These are phyloP conservation scores for Trichosporon sp. DNA, from an alignment of 1,284 basidiomycete genomes.

Conservation along the genomic window DNA sequence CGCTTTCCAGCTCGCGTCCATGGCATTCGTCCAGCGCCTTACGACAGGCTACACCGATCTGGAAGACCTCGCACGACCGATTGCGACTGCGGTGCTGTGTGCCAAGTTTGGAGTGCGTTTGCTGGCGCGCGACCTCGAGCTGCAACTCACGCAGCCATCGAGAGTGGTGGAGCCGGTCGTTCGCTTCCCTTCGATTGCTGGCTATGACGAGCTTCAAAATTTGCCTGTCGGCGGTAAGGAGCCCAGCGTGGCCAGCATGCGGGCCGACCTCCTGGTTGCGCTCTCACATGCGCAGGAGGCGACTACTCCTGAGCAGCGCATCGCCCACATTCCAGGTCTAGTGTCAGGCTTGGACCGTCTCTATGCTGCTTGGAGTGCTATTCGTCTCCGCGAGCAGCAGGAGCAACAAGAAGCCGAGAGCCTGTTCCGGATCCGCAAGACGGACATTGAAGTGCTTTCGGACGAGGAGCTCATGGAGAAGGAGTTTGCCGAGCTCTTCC, in stretches of 20 bases:
- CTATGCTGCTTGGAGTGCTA: constrained; percentile 73
- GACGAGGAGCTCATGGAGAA: constrained; percentile 73
- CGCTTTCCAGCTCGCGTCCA: constrained; percentile 48
- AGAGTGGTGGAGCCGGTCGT: constrained; percentile 34
- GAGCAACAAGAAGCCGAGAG: constrained; percentile 62
- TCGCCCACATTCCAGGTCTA: constrained; percentile 36
- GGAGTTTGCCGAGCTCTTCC: constrained; percentile 78
- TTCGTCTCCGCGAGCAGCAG: constrained; percentile 65
- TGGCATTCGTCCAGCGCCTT: constrained; percentile 50
- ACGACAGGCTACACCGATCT: constrained; percentile 51
- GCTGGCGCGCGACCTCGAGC: constrained; percentile 27
- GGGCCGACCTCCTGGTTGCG: constrained; percentile 49
- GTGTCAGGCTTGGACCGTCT: constrained; percentile 64
- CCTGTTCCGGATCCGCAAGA: constrained; percentile 68
- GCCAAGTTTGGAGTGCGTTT: constrained; percentile 72
- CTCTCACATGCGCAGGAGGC: constrained; percentile 54
- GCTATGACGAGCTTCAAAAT: constrained; percentile 52
- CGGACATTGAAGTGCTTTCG: constrained; percentile 57
- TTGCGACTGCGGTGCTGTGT: constrained; percentile 60
- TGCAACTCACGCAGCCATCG: constrained; percentile 20
- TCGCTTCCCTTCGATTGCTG: constrained; percentile 48
- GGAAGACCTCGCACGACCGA: constrained; percentile 62
- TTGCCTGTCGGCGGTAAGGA: constrained; percentile 23
- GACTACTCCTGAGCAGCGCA: constrained; percentile 23
- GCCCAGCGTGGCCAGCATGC: constrained; percentile 15